Percentiles rank a stretch among this genome's conserved stretches.
These are phyloP conservation scores for Tubosaeta sp. DNA, from an alignment of 768 basidiomycete genomes.

Conservation along the genomic window DNA sequence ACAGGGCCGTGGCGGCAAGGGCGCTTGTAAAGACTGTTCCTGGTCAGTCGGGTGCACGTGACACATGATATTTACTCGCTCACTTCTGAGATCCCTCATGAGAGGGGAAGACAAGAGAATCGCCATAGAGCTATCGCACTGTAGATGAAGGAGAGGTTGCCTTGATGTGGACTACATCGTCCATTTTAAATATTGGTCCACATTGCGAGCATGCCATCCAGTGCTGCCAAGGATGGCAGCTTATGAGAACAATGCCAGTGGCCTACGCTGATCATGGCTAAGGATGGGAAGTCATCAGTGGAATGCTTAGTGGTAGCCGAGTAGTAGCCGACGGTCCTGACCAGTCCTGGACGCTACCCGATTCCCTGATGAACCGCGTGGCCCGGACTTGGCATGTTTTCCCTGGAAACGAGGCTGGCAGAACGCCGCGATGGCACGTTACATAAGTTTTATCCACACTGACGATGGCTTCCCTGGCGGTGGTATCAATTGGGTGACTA, in stretches of 20 bases:
- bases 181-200: not conserved
- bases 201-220: slow-evolving; percentile 6
- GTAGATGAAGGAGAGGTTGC: not conserved
- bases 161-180: not conserved
- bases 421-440: not conserved
- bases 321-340: too few species aligned
- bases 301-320: too few species aligned
- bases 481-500: slow-evolving; percentile 13
- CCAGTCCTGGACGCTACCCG: too few species aligned
- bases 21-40: slow-evolving; percentile 8
- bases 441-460: not conserved
- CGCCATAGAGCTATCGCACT: not conserved
- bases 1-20: slow-evolving; percentile 3
- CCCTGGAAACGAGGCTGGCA: not conserved
- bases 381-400: not conserved
- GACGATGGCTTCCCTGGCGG: not conserved
- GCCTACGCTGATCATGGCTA: not conserved
- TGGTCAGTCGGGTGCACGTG: not conserved
- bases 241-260: not conserved
- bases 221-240: slow-evolving; percentile 1
- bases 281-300: too few species aligned
- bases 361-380: too few species aligned
- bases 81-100: slow-evolving; percentile 8
- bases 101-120: slow-evolving; percentile 1
- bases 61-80: not conserved